phyloP scores from a whole-genome alignment of 2,329 filamentous ascomycete genomes.

The Trichophyton schoenleinii region DNA sequence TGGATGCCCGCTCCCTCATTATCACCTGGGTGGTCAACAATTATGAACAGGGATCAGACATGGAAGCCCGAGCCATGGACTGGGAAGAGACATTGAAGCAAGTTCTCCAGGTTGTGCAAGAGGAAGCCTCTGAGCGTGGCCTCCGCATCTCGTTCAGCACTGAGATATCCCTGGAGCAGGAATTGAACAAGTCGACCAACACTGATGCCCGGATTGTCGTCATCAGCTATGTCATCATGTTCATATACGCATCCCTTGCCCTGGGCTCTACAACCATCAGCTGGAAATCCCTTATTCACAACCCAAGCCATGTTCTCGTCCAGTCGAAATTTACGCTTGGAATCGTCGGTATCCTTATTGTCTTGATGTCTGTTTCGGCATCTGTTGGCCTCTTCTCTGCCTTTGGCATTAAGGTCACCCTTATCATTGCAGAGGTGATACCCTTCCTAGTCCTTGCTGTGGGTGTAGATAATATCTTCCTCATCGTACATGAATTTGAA shows the following conservation, averaged over 20 bases:
- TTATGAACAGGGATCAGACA: conserved; percentile 57
- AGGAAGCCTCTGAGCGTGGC: conserved; percentile 64
- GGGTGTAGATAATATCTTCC: conserved; percentile 96
- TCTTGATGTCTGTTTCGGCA: conserved; percentile 91
- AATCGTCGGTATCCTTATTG: conserved; percentile 87
- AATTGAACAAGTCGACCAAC: conserved; percentile 95
- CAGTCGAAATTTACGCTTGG: conserved; percentile 95
- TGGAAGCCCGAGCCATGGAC: conserved; percentile 64
- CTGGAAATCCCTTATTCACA: conserved; percentile 61
- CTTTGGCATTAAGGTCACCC: conserved; percentile 78
- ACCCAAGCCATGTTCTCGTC: conserved; percentile 73
- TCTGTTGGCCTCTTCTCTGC: conserved; percentile 93
- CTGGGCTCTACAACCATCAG: conserved; percentile 78
- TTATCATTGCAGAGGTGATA: conserved; percentile 98
- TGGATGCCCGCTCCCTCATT: conserved; percentile 67
- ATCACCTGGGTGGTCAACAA: conserved; percentile 95
- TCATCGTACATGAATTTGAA: conserved; percentile 97
- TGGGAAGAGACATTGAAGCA: conserved; percentile 74
- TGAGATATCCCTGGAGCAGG: conserved; percentile 86
- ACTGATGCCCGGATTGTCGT: conserved; percentile 94
- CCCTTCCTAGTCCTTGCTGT: conserved; percentile 94
- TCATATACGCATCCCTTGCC: conserved; percentile 86
- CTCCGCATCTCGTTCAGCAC: conserved; percentile 87
- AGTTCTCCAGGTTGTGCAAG: conserved; percentile 62
- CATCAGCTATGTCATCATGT: conserved; percentile 98